Base-by-base conservation (phyloP, 768 basidiomycete genomes). In the Boletus pseudopeckii region DNA sequence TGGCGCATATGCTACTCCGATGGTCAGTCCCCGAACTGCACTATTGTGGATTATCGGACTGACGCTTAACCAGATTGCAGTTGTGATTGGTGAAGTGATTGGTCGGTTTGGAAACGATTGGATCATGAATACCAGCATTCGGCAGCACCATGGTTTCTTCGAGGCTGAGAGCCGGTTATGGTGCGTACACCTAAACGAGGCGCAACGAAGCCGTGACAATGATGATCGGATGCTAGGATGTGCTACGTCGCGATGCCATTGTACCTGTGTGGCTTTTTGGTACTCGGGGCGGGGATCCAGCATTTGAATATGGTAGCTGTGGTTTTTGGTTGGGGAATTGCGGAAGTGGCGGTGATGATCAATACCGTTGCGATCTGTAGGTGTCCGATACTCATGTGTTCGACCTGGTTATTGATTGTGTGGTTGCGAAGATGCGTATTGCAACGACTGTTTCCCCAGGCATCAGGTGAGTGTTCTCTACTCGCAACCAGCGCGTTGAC, bases 41-140 rank as follows among this genome's bases (percentile, higher is more conserved):
- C 15, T 34, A 2, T 10, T 18, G 5, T 32, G 9, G 11, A 37
- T 18, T 32, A n/a, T 20, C 15, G 18, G 22, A 4, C 24, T 47
- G 42, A 59, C 48, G 0, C 37, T 36, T 22, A 17, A 5, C 17
- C 17, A 79, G 78, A 64, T 82, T 20, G 80, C 76, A 0, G 75
- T 77, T 11, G 45, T 82, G 11, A 59, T 83, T 22, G 83, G 82
- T 5, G 80, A 83, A 60, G 17, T 82, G 2, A 60, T 75, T 3
- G 81, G 82, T 36, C 72, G 76, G 7, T 83, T 73, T 58, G 65
- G 72, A 43, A 82, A 83, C 52, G 81, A 83, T 47, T 71, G 70
- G 64, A 73, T 80, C 34, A 77, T 80, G 66, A 69, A 72, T 48
- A 24, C 67, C 17, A 70, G 64, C 40, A 77, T 80, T 56, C 71